These are phyloP conservation scores for Paramyrothecium roridum DNA, from an alignment of 2,329 filamentous ascomycete species.

Conservation along the genomic window DNA sequence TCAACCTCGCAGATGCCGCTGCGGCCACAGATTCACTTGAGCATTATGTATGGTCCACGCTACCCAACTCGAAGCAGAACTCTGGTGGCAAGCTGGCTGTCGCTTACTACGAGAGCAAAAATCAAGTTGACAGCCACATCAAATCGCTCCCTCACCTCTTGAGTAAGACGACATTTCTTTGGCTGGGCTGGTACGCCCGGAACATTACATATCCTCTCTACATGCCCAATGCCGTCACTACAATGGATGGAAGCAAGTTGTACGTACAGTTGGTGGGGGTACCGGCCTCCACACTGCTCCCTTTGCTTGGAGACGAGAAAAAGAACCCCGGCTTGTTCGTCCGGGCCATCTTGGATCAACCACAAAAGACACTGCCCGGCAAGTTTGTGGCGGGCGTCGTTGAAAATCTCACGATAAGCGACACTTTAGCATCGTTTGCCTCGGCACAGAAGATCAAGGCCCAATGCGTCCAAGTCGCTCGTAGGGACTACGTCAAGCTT, in stretches of 20 bases:
- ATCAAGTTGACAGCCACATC: conserved; percentile 35
- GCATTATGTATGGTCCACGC: conserved; percentile 43
- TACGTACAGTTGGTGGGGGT: conserved; percentile 25
- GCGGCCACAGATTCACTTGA: conserved; percentile 29
- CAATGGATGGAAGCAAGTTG: conserved; percentile 4
- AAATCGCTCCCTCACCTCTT: conserved; percentile 25
- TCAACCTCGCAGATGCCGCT: conserved; percentile 39
- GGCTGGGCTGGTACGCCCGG: conserved; percentile 28
- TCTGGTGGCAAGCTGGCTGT: conserved; percentile 27
- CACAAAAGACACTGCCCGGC: conserved; percentile 19
- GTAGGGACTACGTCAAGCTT: conserved; percentile 21
- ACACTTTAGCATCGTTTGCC: conserved; percentile 26
- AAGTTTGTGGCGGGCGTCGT: conserved; percentile 23
- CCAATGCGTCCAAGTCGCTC: conserved; percentile 18
- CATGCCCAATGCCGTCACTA: conserved; percentile 8
- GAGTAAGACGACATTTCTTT: conserved; percentile 37
- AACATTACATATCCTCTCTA: conserved; percentile 21
- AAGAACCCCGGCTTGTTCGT: conserved; percentile 30
- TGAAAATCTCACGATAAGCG: conserved; percentile 17
- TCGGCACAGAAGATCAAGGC: conserved; percentile 17
- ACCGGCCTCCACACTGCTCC: conserved; percentile 19
- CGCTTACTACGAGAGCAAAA: conserved; percentile 41
- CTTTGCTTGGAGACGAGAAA: conserved; percentile 23
- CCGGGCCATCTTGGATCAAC: conserved; percentile 24
- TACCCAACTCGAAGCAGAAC: conserved; percentile 29